Percentiles rank a stretch among this genome's conserved stretches.
Evolutionary conservation across 345 rosid species (phyloP).

Genomic region (Leavenworthia alabamica): DNA sequence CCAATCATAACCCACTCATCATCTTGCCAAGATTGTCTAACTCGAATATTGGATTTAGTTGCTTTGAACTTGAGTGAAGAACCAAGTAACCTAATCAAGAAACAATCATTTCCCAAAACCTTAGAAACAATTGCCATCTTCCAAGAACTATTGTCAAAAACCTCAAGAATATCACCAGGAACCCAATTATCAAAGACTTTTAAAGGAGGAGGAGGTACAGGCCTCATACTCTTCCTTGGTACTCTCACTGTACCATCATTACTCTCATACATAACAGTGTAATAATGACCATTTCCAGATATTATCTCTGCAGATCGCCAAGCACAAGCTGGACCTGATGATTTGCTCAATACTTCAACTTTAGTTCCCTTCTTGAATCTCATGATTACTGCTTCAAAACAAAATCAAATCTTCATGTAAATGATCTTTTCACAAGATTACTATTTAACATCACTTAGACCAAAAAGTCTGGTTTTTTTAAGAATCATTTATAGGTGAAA

Average conservation of each 20-base stretch:
- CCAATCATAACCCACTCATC: constrained; percentile 58
- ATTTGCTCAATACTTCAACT: constrained; percentile 64
- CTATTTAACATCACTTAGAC: neutral
- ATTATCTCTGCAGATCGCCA: constrained; percentile 74
- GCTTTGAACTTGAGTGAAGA: constrained; percentile 52
- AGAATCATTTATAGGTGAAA: neutral
- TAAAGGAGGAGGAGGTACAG: constrained; percentile 44
- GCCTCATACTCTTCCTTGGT: constrained; percentile 54
- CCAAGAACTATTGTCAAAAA: constrained; percentile 57
- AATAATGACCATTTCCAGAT: constrained; percentile 53
- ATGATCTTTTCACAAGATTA: neutral
- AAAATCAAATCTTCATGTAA: neutral
- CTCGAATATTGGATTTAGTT: constrained; percentile 39
- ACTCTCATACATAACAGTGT: constrained; percentile 46
- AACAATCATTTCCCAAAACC: constrained; percentile 39
- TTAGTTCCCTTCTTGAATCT: constrained; percentile 55
- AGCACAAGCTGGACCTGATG: constrained; percentile 53
- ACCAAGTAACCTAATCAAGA: constrained; percentile 58
- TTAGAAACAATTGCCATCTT: constrained; percentile 59
- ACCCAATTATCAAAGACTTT: constrained; percentile 41
- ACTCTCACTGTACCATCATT: constrained; percentile 36
- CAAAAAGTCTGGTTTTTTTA: neutral
- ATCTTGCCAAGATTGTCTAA: constrained; percentile 70
- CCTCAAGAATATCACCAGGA: constrained; percentile 76
- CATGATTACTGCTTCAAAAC: constrained; percentile 37